Conservation (phyloP, 192 early-diverging fungal genomes). For the Chytriomyces sp. region DNA sequence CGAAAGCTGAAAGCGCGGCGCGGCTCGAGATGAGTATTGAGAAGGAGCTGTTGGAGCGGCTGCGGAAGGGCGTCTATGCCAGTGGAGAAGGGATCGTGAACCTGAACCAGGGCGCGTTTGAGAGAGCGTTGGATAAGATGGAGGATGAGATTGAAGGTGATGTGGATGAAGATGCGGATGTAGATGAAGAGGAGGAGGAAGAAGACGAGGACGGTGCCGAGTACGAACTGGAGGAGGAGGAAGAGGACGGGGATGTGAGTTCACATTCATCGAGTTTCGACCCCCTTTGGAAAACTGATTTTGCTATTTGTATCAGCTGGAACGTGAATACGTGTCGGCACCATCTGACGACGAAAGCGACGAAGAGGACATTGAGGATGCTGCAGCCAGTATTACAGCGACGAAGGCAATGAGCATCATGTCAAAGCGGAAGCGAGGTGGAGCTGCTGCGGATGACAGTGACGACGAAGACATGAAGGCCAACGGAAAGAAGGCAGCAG, state of each 20-base stretch:
- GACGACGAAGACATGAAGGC: conserved; percentile 15
- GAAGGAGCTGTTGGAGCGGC: conserved; percentile 90
- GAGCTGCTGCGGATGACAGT: conserved; percentile 8
- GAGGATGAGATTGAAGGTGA: conserved; percentile 35
- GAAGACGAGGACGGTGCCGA: conserved; percentile 37
- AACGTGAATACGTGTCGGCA: conserved; percentile 59
- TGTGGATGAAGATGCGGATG: conserved; percentile 38
- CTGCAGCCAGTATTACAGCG: conserved; percentile 7
- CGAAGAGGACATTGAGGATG: conserved; percentile 34
- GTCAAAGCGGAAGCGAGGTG: conserved; percentile 9
- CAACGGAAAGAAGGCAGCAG: conserved; percentile 11
- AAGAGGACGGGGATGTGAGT: no score
- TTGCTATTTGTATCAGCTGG: conserved; percentile 23
- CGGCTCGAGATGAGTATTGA: conserved; percentile 90
- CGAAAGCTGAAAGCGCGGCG: conserved; percentile 89
- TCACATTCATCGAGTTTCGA: not conserved
- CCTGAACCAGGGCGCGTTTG: conserved; percentile 87
- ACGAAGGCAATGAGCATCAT: not conserved
- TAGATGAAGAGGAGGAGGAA: conserved; percentile 51
- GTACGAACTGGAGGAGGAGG: conserved; percentile 41
- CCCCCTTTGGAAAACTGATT: not conserved
- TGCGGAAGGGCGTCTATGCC: conserved; percentile 93
- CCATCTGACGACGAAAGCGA: conserved; percentile 42
- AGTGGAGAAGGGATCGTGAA: conserved; percentile 83
- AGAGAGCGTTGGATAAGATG: conserved; percentile 74